Evolutionary conservation across 1,284 basidiomycete genomes (phyloP).

Genomic region (Moniliophthora roreri): DNA sequence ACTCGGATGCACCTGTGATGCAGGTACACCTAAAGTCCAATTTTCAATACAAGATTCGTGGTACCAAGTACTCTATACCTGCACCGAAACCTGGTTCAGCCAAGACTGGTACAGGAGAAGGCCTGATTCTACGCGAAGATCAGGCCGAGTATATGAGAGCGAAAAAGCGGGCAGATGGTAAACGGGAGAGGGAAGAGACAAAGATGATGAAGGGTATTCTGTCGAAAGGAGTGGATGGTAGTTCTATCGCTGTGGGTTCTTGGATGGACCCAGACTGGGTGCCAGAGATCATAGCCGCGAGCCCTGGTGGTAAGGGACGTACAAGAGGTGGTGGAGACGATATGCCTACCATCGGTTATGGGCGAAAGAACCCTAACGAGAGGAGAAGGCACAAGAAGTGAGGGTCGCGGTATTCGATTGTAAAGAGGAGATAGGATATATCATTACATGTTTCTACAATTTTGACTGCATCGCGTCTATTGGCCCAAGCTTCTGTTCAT

Average conservation of each 20-base stretch:
- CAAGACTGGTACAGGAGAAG: slow-evolving; percentile 78
- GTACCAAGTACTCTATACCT: slow-evolving; percentile 93
- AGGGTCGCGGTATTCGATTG: slow-evolving; percentile 6
- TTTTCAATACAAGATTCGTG: slow-evolving; percentile 92
- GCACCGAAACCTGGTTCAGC: slow-evolving; percentile 88
- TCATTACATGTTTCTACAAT: background rate
- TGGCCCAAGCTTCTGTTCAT: slow-evolving; percentile 86
- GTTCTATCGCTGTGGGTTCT: slow-evolving; percentile 58
- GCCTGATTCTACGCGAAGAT: slow-evolving; percentile 88
- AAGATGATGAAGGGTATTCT: slow-evolving; percentile 68
- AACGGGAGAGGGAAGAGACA: slow-evolving; percentile 77
- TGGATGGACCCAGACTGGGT: slow-evolving; percentile 98
- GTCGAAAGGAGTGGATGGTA: slow-evolving; percentile 40
- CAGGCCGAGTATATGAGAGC: slow-evolving; percentile 86
- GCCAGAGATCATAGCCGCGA: slow-evolving; percentile 79
- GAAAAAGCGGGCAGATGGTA: slow-evolving; percentile 70
- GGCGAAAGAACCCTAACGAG: slow-evolving; percentile 86
- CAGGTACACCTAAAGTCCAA: slow-evolving; percentile 91
- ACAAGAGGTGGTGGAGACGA: slow-evolving; percentile 51
- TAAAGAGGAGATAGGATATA: slow-evolving; percentile 3
- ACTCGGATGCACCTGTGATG: slow-evolving; percentile 61
- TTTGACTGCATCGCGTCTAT: slow-evolving; percentile 23
- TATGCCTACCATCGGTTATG: slow-evolving; percentile 83
- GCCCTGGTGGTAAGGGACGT: slow-evolving; percentile 74
- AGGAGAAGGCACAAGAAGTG: slow-evolving; percentile 51